Base-by-base conservation (phyloP, 495 filamentous ascomycete genomes). In the Pyrenopolyporus hunteri region DNA sequence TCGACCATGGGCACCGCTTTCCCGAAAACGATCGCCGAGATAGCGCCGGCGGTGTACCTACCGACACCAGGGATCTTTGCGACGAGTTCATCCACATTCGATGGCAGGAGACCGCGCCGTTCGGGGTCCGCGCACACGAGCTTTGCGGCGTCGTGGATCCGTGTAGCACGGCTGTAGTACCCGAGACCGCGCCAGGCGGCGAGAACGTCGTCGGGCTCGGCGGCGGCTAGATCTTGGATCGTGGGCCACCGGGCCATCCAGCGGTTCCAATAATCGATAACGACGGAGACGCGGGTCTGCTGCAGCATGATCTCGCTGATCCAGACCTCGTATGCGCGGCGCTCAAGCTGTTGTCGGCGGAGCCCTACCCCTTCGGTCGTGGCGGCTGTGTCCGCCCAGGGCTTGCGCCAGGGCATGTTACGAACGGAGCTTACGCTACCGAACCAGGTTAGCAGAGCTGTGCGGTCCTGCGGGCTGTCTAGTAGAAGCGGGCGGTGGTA, bases 241-340 rank as follows among this genome's bases (percentile, higher is more conserved):
- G 73, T 73, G 0, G 77, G 78, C 68, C 74, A 80, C 25, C 59
- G 37, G n/a, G 52, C 63, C 67, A 78, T 76, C 78, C 78, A 81
- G 1, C 68, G 61, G n/a, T 62, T 73, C 73, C 75, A 81, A 57
- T 80, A 80, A 20, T 69, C 67, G 2, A 78, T 67, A 5, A 78
- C 78, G 9, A 63, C 60, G 5, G 72, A 67, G n/a, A 79, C 78
- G 48, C 78, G 78, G 4, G 78, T 81, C 65, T 81, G 78, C 67
- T 81, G 78, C 17, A 81, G 66, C 78, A 81, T 81, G 48, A 76
- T 70, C 50, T 81, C 78, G 65, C 76, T 79, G 59, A 81, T 78
- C 71, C 76, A 79, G 50, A 81, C 78, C 51, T 81, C 73, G 62
- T 81, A 81, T 22, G 78, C 78, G 56, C 78, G 74, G 3, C 58